A percentile compares a stretch with the other conserved stretches of the same genome.
These are phyloP conservation scores for Leccinum disarticulatum DNA, from an alignment of 768 basidiomycete species.

Conservation along the genomic window DNA sequence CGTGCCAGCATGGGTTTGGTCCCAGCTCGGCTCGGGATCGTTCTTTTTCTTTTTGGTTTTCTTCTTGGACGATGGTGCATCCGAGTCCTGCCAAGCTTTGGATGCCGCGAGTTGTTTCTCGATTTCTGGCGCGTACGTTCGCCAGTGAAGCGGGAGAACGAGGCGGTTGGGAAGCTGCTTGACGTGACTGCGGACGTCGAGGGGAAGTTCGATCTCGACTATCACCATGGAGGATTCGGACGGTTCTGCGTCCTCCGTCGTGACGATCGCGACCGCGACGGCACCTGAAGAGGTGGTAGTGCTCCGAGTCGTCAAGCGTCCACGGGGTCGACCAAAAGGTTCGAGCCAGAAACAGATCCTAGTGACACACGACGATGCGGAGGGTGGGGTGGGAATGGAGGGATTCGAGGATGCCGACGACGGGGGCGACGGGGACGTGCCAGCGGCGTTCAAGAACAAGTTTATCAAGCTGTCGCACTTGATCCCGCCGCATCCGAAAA, in stretches of 20 bases:
- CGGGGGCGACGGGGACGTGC: constrained; percentile 23
- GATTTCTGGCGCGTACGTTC: constrained; percentile 29
- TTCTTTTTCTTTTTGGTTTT: constrained; percentile 24
- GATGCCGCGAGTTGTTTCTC: constrained; percentile 25
- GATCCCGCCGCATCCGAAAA: constrained; percentile 78
- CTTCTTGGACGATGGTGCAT: constrained; percentile 27
- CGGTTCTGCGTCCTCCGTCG: background rate
- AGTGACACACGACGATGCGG: constrained; percentile 5
- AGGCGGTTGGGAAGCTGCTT: constrained; percentile 35
- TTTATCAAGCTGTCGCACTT: constrained; percentile 75
- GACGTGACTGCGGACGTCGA: constrained; percentile 39
- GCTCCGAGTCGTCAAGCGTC: constrained; percentile 13
- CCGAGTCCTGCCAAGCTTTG: constrained; percentile 20
- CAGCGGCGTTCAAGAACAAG: constrained; percentile 42
- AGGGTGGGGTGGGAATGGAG: background rate
- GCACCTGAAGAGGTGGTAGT: background rate
- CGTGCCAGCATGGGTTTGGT: constrained; percentile 17
- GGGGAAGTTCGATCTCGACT: constrained; percentile 32
- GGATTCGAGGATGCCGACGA: constrained; percentile 11
- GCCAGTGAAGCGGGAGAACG: constrained; percentile 24
- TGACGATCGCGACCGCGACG: background rate
- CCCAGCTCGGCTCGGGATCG: constrained; percentile 22
- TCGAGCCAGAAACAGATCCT: constrained; percentile 19
- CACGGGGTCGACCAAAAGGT: constrained; percentile 22
- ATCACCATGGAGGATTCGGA: constrained; percentile 8